Evolutionary conservation across 768 basidiomycete species (phyloP), one percentile per base, ranked within the genome.

Genomic region (Leccinum pellstonianum): DNA sequence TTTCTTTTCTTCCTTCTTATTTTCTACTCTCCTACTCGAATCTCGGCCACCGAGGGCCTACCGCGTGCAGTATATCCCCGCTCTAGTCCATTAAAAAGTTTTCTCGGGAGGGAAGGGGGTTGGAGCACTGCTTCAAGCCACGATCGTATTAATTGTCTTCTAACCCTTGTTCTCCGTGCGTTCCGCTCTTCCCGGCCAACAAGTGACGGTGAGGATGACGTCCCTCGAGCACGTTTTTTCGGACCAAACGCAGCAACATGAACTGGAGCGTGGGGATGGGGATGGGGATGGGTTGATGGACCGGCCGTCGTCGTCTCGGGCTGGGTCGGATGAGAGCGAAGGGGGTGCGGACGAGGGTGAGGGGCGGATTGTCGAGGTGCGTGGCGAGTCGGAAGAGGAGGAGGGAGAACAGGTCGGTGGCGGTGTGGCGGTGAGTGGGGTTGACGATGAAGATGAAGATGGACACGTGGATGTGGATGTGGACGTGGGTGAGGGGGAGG

Each of bases 181-280:
- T 53, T 56, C 55, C 35, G 57, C 21, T 41, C 33, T 33, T 43
- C 57, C 54, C 43, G 19, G 43, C 5, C 0, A 41, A 41, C 38
- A 41, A 41, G 9, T 41, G 3, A 46, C 43, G 19, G 43, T 19
- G 43, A 46, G 43, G 43, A 74, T 72, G 71, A 74, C 73, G 38
- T 62, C 69, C 48, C 52, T 65, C 62, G 64, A 74, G 15, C 65
- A 64, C 57, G 59, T 62, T 64, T 61, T 60, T 27, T 57, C 68
- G 62, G 62, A 62, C 54, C 62, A 46, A 46, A 19, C 19, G 10
- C 43, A 19, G 19, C 43, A 46, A 19, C 19, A 46, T 5, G 43
- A 46, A 5, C 5, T 46, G 5, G 43, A 46, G 43, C 9, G 43
- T 46, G 43, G 19, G 19, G 10, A 43, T 3, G 9, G 17, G 9